phyloP scores from a whole-genome alignment of 768 basidiomycete species.

The Psilocybe subaeruginosa region DNA sequence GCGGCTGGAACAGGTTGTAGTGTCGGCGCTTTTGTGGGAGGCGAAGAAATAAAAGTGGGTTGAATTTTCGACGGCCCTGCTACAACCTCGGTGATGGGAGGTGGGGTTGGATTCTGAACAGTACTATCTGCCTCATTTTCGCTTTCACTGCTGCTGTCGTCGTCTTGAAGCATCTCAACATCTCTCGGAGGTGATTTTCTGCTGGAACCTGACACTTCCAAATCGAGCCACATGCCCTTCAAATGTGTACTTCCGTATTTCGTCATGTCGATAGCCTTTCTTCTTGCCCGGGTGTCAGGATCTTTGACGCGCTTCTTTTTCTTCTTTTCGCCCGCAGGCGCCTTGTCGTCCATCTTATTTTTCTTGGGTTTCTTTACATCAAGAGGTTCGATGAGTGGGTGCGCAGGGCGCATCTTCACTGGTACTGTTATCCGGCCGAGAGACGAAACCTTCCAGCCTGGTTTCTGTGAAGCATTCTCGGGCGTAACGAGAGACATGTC shows the following conservation, averaged over 20 bases:
- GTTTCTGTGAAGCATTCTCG: slow-evolving; percentile 51
- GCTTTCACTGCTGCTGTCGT: slow-evolving; percentile 13
- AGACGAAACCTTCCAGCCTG: slow-evolving; percentile 72
- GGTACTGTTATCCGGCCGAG: slow-evolving; percentile 68
- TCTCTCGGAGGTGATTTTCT: slow-evolving; percentile 16
- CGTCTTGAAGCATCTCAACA: slow-evolving; percentile 11
- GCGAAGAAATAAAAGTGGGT: background rate
- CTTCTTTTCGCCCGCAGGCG: slow-evolving; percentile 28
- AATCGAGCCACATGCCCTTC: slow-evolving; percentile 69
- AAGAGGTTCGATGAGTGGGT: slow-evolving; percentile 50
- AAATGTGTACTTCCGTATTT: slow-evolving; percentile 72
- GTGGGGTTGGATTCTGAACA: background rate
- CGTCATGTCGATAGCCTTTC: slow-evolving; percentile 72
- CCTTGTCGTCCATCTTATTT: slow-evolving; percentile 17
- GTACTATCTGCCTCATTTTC: slow-evolving; percentile 11
- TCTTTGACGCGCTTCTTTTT: slow-evolving; percentile 50
- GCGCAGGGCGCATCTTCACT: slow-evolving; percentile 69
- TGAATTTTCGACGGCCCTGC: slow-evolving; percentile 10
- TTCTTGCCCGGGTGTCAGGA: slow-evolving; percentile 61
- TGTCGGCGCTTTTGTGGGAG: background rate
- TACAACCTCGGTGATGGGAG: background rate
- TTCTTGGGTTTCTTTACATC: slow-evolving; percentile 28
- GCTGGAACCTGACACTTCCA: slow-evolving; percentile 28
- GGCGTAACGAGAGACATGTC: slow-evolving; percentile 71
- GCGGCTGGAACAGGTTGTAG: background rate